A percentile compares a stretch with the other conserved stretches of the same genome.
Conservation (phyloP, 1,284 basidiomycete species). For the Ceratobasidium sp. region DNA sequence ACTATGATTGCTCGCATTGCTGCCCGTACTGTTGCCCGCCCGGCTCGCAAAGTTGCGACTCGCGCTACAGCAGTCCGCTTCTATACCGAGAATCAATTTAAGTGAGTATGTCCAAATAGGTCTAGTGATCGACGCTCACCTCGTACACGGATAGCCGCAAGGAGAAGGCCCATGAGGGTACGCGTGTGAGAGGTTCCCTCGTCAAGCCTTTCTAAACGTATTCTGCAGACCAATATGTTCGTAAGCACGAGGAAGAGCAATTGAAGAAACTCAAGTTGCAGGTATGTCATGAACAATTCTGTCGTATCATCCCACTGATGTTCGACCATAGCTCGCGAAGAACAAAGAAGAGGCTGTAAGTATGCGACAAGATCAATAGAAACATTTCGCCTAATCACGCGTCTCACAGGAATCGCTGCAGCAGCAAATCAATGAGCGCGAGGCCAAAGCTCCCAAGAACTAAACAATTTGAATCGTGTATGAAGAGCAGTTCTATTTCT, state of each 20-base stretch:
- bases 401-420: constrained; percentile 4
- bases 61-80: constrained; percentile 16
- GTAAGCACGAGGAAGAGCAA: constrained; percentile 27
- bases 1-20: constrained; percentile 34
- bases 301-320: neutral
- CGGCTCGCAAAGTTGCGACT: neutral
- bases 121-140: neutral
- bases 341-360: constrained; percentile 6
- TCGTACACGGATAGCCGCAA: constrained; percentile 3
- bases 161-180: constrained; percentile 30
- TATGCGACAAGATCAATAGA: neutral
- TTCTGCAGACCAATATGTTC: constrained; percentile 20
- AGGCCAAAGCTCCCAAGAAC: neutral
- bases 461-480: neutral
- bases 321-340: constrained; percentile 13
- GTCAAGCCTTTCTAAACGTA: neutral
- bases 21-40: constrained; percentile 9
- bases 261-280: constrained; percentile 6
- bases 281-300: neutral
- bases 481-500: neutral
- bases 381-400: neutral
- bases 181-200: neutral
- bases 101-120: constrained; percentile 2
- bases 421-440: constrained; percentile 11
- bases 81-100: constrained; percentile 34